phyloP scores from a whole-genome alignment of 495 filamentous ascomycete genomes.

The Mycothermus thermophilus region DNA sequence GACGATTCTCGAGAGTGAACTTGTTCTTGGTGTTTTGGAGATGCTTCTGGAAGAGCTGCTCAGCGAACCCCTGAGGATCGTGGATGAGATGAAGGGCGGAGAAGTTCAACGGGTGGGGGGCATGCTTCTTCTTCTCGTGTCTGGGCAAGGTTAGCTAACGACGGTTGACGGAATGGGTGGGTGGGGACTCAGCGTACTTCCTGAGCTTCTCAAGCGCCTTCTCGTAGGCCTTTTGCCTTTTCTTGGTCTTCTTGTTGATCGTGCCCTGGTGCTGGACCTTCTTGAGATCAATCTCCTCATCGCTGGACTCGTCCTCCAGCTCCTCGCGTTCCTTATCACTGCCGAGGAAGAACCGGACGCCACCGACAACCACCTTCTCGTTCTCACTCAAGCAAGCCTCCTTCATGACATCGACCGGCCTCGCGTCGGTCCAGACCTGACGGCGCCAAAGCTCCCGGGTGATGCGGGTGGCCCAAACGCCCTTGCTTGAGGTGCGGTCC shows the following conservation, averaged over 20 bases:
- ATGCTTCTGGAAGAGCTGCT: conserved; percentile 80
- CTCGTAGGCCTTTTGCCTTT: conserved; percentile 63
- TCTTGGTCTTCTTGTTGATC: conserved; percentile 93
- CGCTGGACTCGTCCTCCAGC: conserved; percentile 73
- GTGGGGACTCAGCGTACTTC: conserved; percentile 5
- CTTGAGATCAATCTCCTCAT: conserved; percentile 64
- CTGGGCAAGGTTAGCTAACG: conserved; percentile 25
- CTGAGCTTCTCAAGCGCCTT: conserved; percentile 63
- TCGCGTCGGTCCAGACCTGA: conserved; percentile 41
- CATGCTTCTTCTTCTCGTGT: conserved; percentile 76
- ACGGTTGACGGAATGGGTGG: too few relatives aligned
- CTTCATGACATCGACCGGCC: conserved; percentile 89
- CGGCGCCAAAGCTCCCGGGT: conserved; percentile 30
- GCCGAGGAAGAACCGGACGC: conserved; percentile 87
- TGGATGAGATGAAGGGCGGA: conserved; percentile 87
- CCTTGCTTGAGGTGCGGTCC: conserved; percentile 70
- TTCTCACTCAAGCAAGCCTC: conserved; percentile 70
- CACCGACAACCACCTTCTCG: conserved; percentile 76
- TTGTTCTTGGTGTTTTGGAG: conserved; percentile 74
- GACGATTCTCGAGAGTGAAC: conserved; percentile 79
- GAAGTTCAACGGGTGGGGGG: conserved; percentile 83
- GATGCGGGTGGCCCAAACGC: conserved; percentile 62
- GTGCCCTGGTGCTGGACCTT: conserved; percentile 68
- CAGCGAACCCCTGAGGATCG: conserved; percentile 91
- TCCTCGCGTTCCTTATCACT: conserved; percentile 92